These are phyloP conservation scores for Gossypium anomalum DNA, from an alignment of 345 rosid species.

Conservation along the genomic window DNA sequence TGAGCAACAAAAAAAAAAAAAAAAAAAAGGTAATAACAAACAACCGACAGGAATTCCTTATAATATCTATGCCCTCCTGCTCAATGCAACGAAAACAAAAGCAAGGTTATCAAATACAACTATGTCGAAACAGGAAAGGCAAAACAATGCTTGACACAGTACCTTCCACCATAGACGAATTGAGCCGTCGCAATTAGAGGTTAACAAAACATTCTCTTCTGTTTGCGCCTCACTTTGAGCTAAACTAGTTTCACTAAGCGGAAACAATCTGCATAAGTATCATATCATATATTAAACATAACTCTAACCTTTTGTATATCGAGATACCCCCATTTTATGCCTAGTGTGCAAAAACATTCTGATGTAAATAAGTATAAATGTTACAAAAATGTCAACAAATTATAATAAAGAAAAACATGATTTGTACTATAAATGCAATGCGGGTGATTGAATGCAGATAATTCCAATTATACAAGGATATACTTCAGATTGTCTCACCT, in stretches of 20 bases:
- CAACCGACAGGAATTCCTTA: not conserved
- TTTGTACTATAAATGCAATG: not conserved
- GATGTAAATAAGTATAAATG: not conserved
- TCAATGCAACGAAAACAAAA: not conserved
- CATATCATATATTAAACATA: slow-evolving; percentile 1
- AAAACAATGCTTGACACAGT: not conserved
- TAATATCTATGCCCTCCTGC: not conserved
- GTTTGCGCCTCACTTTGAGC: slow-evolving; percentile 34
- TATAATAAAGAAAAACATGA: not conserved
- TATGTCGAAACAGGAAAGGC: not conserved
- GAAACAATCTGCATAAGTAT: slow-evolving; percentile 39
- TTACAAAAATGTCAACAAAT: not conserved
- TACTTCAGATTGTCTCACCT: slow-evolving; percentile 32
- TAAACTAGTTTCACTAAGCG: slow-evolving; percentile 36
- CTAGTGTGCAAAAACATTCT: not conserved
- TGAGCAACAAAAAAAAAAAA: not conserved
- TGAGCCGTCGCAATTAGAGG: slow-evolving; percentile 55
- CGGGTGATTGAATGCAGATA: too few relatives aligned
- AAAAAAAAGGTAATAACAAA: not conserved
- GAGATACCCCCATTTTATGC: not conserved
- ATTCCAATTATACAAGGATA: not conserved
- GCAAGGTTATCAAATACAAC: not conserved
- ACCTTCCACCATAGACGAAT: slow-evolving; percentile 80
- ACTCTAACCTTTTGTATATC: not conserved
- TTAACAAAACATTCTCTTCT: slow-evolving; percentile 46